A percentile compares a stretch with the other conserved stretches of the same genome.
Evolutionary conservation across 2,329 filamentous ascomycete genomes (phyloP).

Genomic region (Aureobasidium sp.): DNA sequence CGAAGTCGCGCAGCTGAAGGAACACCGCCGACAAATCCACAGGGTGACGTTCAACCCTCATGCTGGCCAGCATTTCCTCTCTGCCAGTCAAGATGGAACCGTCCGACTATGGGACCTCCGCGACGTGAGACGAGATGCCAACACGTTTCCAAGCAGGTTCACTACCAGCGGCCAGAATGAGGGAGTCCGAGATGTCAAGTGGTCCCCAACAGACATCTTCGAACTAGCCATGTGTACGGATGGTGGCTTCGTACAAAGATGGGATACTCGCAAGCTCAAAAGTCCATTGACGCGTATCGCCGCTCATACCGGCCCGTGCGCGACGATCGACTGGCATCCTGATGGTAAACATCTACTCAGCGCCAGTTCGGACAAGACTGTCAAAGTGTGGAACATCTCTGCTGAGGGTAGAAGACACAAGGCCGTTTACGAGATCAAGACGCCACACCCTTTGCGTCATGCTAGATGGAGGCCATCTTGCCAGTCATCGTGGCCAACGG

Average conservation of each 20-base stretch:
- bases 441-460: slow-evolving; percentile 55
- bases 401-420: slow-evolving; percentile 52
- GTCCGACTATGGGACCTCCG: slow-evolving; percentile 60
- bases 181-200: slow-evolving; percentile 56
- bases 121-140: slow-evolving; percentile 44
- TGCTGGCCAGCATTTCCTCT: slow-evolving; percentile 53
- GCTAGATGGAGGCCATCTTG: slow-evolving; percentile 57
- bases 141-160: slow-evolving; percentile 48
- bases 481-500: slow-evolving; percentile 46
- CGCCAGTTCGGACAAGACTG: slow-evolving; percentile 54
- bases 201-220: slow-evolving; percentile 56
- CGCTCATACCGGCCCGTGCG: slow-evolving; percentile 49
- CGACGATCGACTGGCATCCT: slow-evolving; percentile 60
- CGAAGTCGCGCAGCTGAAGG: slow-evolving; percentile 56
- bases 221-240: slow-evolving; percentile 60
- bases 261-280: slow-evolving; percentile 54
- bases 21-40: slow-evolving; percentile 60
- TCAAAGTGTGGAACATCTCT: slow-evolving; percentile 60
- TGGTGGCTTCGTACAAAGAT: slow-evolving; percentile 56
- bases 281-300: slow-evolving; percentile 53
- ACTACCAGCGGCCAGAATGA: slow-evolving; percentile 52
- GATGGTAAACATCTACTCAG: slow-evolving; percentile 59
- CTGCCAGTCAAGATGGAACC: slow-evolving; percentile 58
- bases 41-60: slow-evolving; percentile 59
- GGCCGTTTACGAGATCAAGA: slow-evolving; percentile 50